These are phyloP conservation scores for Paradendryphiella salina DNA, from an alignment of 2,329 filamentous ascomycete species.

Conservation along the genomic window DNA sequence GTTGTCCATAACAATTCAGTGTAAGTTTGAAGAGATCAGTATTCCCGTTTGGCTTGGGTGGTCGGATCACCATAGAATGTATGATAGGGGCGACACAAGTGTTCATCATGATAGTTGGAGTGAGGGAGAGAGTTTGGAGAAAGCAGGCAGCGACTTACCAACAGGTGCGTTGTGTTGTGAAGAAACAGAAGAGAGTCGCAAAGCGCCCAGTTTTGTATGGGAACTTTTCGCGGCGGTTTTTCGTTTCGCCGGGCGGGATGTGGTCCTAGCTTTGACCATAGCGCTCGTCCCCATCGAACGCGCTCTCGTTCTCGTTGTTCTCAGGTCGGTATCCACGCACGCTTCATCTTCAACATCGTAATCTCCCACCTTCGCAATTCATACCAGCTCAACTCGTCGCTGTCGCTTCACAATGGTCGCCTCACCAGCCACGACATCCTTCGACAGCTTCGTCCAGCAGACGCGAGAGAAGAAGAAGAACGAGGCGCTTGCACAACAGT, in stretches of 20 bases:
- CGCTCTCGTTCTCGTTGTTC: slow-evolving; percentile 10
- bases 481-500: slow-evolving; percentile 70
- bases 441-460: slow-evolving; percentile 42
- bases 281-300: slow-evolving; percentile 14
- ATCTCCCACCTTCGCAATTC: slow-evolving; percentile 4
- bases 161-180: slow-evolving; percentile 28
- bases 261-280: slow-evolving; percentile 12
- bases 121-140: slow-evolving; percentile 3
- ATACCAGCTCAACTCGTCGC: not conserved
- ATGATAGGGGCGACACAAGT: slow-evolving; percentile 49
- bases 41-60: slow-evolving; percentile 48
- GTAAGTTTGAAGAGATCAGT: slow-evolving; percentile 32
- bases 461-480: slow-evolving; percentile 70
- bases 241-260: slow-evolving; percentile 23
- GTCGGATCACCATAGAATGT: slow-evolving; percentile 47
- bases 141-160: slow-evolving; percentile 34
- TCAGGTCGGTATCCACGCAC: slow-evolving; percentile 7
- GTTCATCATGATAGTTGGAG: slow-evolving; percentile 37
- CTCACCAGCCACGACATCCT: slow-evolving; percentile 27
- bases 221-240: slow-evolving; percentile 29
- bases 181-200: slow-evolving; percentile 16
- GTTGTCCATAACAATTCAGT: slow-evolving; percentile 8
- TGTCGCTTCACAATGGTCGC: slow-evolving; percentile 21
- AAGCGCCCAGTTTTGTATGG: slow-evolving; percentile 24
- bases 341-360: not conserved